Base-by-base conservation (phyloP, 805 yeast species). In the Zygotorulaspora florentina region DNA sequence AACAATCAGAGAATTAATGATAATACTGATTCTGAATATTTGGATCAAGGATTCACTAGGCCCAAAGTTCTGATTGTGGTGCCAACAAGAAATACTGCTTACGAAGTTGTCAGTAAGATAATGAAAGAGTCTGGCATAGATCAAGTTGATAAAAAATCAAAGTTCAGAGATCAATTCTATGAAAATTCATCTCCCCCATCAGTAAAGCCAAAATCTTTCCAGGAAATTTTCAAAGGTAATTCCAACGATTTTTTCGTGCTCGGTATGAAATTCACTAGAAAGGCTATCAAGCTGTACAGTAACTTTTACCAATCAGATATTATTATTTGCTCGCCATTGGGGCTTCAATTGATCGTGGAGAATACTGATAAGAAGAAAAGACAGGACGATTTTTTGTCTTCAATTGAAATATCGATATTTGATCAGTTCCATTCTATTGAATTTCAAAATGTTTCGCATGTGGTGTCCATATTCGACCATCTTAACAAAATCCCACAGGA, bases 31-130 rank as follows among this genome's bases (percentile, higher is more conserved):
- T 77, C 77, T 10, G 95, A 87, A 56, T 74, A 76, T 52, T 71
- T 95, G 45, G 99, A 93, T 63, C 98, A 93, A 65, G 98, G 99
- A 25, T 93, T 88, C 63, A 90, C 96, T 0, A 75, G 98, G 51
- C 96, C 99, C 1, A 90, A 89, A 58, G 89, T 85, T 1, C 68
- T 93, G 45, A 79, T 91, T 4, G 66, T 93, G 20, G 69, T 87
- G 34, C 98, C 99, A 10, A 87, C 96, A 0, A 76, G 96, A 58
- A 77, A 88, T 54, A 69, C 83, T 8, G 88, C 93, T 23, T 82
- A 79, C 60, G 79, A 81, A 47, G 72, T 88, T 13, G 80, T 90
- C 16, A 75, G 76, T 35, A 73, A 77, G 29, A 55, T 93, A 31
- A 79, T 83, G 31, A 67, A 72, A 30, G 66, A 84, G 23, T 77